Conservation (phyloP, 2,329 filamentous ascomycete genomes). For the Fusarium sp. region DNA sequence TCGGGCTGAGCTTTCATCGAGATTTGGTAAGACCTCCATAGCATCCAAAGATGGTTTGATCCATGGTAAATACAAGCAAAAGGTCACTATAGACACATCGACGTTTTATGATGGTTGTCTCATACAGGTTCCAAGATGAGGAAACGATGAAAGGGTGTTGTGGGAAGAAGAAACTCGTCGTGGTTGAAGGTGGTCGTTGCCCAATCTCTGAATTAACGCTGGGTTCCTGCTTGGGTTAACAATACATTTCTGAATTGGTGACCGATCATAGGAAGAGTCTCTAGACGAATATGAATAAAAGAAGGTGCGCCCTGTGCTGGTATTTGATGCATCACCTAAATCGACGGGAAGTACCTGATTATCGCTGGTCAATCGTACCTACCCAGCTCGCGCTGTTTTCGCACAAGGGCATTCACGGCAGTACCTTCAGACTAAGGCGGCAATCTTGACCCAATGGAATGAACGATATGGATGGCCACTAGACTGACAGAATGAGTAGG, state of each 20-base stretch:
- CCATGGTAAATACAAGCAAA: background rate
- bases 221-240: background rate
- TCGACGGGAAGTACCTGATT: background rate
- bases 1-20: background rate
- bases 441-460: background rate
- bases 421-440: background rate
- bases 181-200: background rate
- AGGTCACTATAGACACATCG: too few relatives aligned
- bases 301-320: background rate
- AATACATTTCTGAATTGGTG: too few relatives aligned
- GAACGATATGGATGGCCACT: background rate
- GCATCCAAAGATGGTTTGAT: background rate
- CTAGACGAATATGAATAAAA: too few relatives aligned
- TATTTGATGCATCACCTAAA: background rate
- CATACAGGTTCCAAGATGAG: too few relatives aligned
- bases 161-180: background rate
- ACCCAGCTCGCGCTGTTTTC: too few relatives aligned
- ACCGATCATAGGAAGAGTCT: too few relatives aligned
- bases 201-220: background rate
- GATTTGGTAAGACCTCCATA: background rate
- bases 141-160: background rate
- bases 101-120: too few relatives aligned
- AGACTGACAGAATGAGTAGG: background rate
- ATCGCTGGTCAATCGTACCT: background rate
- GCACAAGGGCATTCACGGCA: background rate